Evolutionary conservation across 2,329 filamentous ascomycete species (phyloP), one percentile per base, ranked within the genome.

Genomic region (Tolypocladium ophioglossoides): DNA sequence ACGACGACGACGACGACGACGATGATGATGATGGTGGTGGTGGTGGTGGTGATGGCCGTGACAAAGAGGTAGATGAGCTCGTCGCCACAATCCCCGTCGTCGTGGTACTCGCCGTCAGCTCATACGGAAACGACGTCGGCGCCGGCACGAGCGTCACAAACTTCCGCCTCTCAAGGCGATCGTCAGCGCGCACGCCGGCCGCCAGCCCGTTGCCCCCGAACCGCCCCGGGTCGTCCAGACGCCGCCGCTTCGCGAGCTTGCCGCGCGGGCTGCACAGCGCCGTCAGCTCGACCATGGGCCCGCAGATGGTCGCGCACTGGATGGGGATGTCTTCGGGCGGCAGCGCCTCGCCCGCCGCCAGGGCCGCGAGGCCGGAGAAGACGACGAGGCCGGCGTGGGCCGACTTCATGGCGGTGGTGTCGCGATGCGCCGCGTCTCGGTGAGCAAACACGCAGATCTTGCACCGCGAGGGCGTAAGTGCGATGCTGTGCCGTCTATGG

Each of bases 241-340:
- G 24, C 24, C 39, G 40, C 35, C 44, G 34, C 16, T 53, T 38
- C 32, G 22, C 14, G 34, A 52, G 12, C 50, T 44, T 27, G 44
- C 41, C 12, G 57, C 54, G 57, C 22, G 56, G 54, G 57, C 65
- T 64, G 63, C 72, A 74, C 47, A 66, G 65, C 11, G 62, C 62
- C 35, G 69, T 68, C n/a, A 74, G 60, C 61, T 74, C 72, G 54
- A 74, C 70, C 50, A 74, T 68, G 52, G 72, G 72, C 5, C 71
- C 71, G 62, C 72, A 74, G 52, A 74, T 73, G 40, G 67, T 68
- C 38, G 70, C 70, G 55, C 72, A 74, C 52, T 64, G 62, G 24
- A 72, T 55, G 35, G 72, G 72, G 18, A 74, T 68, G 30, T 71
- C 67, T 24, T 69, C 61, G 14, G 66, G 61, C 20, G 63, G 64